Evolutionary conservation across 1,284 basidiomycete genomes (phyloP), one percentile per base, ranked within the genome.

Genomic region (Blastosporella zonata): DNA sequence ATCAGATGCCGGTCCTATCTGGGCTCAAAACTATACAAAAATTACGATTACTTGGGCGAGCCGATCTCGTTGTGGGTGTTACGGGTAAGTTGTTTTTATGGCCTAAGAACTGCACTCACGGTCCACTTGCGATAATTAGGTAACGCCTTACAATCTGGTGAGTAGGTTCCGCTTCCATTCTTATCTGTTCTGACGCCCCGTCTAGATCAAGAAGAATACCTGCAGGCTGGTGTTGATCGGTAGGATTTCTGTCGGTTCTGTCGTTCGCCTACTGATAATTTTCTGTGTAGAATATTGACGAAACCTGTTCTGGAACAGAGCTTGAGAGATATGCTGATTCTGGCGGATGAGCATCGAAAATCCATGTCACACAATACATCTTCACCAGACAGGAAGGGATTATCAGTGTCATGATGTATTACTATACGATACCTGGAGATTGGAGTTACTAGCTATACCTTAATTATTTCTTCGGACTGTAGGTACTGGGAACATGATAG

Each of bases 1-100:
- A 94, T 62, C 88, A 90, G 66, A 90, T 90, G 88, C 91, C 89
- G 3, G 74, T 90, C 36, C 76, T 90, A 74, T 86, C 85, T 44
- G 92, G 92, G 15, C 67, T 93, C 34, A 83, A 86, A 55, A 77
- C 83, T 23, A 82, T 90, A 1, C 64, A 75, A 43, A 82, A 79
- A 60, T 68, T 94, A 35, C 71, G 91, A 44, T 72, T 77, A 51
- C 65, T 87, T 60, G 83, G 84, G 12, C 75, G 86, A 58, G 72
- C 67, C 9, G 82, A 91, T 59, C 89, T 89, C 59, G 82, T 93
- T 18, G 87, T 90, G 6, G 89, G 89, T 17, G 83, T 88, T 21
- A 88, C 86, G 51, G 82, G 82, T 67, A 68, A 74, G 61, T 62
- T 27, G 15, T 35, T 48, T 36, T 23, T 27, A 7, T 17, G 35